Conservation (phyloP, 148 eudicot genomes). For the Chenopodium formosanum region DNA sequence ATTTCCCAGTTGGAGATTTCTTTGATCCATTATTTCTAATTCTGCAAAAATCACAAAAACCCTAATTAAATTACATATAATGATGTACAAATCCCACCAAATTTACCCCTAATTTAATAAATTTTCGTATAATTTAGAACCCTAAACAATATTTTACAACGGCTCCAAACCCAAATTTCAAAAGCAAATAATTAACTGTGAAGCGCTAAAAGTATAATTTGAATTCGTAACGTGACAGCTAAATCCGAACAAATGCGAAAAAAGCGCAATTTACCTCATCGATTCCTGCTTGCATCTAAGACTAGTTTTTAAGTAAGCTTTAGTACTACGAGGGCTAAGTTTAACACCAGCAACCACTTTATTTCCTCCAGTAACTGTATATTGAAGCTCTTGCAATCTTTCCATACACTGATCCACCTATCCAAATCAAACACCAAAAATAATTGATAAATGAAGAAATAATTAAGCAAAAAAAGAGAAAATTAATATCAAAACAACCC, state of each 20-base stretch:
- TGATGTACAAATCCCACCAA: not conserved
- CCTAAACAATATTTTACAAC: not conserved
- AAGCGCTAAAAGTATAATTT: not conserved
- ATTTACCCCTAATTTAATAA: not conserved
- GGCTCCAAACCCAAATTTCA: too few relatives aligned
- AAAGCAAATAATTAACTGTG: too few relatives aligned
- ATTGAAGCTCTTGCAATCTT: conserved; percentile 85
- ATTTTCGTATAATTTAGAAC: conserved; percentile 4
- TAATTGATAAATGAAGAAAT: not conserved
- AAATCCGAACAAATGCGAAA: not conserved
- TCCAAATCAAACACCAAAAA: conserved; percentile 3
- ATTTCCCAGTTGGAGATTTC: conserved; percentile 72
- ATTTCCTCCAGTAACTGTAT: conserved; percentile 72
- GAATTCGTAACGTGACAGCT: not conserved
- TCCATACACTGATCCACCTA: conserved; percentile 94
- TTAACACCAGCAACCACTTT: conserved; percentile 60
- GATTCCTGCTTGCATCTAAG: conserved; percentile 85
- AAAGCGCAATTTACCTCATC: conserved; percentile 36
- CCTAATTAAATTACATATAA: not conserved
- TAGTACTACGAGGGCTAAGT: conserved; percentile 67
- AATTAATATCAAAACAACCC: not conserved
- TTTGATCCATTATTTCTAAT: conserved; percentile 46
- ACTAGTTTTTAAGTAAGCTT: conserved; percentile 57
- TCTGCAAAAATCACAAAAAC: conserved; percentile 34
- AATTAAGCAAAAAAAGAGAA: not conserved